A percentile compares a stretch with the other conserved stretches of the same genome.
Conservation (phyloP, 768 basidiomycete species). For the Tricholoma furcatifolium region DNA sequence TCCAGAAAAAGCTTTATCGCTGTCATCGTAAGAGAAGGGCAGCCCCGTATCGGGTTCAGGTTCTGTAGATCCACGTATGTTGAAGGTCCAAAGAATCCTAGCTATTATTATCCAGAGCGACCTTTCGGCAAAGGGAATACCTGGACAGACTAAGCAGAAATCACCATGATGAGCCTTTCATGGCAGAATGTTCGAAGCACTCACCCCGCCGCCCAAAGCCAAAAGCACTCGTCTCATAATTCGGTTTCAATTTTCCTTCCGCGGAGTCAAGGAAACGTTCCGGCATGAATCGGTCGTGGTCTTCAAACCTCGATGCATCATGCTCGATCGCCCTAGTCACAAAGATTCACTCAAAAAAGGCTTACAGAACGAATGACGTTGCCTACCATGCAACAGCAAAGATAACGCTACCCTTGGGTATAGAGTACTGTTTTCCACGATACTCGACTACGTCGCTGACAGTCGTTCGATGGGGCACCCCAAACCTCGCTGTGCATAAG, state of each 20-base stretch:
- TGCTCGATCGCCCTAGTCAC: too few relatives aligned
- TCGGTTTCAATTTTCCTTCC: neutral
- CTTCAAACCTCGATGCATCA: too few relatives aligned
- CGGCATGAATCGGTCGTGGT: too few relatives aligned
- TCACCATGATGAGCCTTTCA: too few relatives aligned
- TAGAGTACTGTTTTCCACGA: neutral
- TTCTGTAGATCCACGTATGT: neutral
- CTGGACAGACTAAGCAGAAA: too few relatives aligned
- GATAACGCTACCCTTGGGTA: neutral
- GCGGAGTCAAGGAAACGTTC: too few relatives aligned
- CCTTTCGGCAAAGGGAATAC: too few relatives aligned
- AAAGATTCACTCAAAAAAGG: neutral
- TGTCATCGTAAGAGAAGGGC: too few relatives aligned
- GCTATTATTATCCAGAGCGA: too few relatives aligned
- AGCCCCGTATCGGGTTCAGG: too few relatives aligned
- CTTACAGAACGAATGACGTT: neutral
- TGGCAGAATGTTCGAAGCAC: neutral
- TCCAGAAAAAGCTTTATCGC: neutral
- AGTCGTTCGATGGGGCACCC: neutral
- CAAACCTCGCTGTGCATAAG: neutral
- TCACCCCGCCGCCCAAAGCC: too few relatives aligned
- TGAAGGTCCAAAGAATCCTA: slow-evolving; percentile 2
- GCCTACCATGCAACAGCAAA: neutral
- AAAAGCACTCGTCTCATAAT: neutral
- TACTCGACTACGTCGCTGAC: neutral